Evolutionary conservation across 495 filamentous ascomycete genomes (phyloP).

Genomic region (Penicillium manginii): DNA sequence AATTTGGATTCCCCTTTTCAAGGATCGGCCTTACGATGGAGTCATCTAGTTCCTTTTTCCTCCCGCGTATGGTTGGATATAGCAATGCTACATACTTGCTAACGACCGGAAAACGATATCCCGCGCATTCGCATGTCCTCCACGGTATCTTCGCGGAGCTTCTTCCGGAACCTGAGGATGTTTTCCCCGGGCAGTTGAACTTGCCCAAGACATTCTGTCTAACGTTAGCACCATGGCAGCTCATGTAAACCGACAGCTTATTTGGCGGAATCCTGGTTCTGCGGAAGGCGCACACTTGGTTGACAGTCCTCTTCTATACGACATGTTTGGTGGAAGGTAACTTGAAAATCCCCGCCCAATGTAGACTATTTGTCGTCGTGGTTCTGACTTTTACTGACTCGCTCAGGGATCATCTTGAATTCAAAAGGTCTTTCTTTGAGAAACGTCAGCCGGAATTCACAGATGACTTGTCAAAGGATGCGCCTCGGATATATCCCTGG

Average conservation of each 20-base stretch:
- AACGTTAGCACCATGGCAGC: slow-evolving; percentile 54
- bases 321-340: slow-evolving; percentile 48
- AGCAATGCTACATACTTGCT: slow-evolving; percentile 51
- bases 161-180: slow-evolving; percentile 45
- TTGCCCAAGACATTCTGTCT: slow-evolving; percentile 55
- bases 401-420: slow-evolving; percentile 11
- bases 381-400: slow-evolving; percentile 1
- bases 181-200: slow-evolving; percentile 54
- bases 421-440: slow-evolving; percentile 47
- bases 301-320: slow-evolving; percentile 55
- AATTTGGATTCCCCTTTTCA: slow-evolving; percentile 60
- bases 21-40: slow-evolving; percentile 60
- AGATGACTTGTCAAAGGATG: slow-evolving; percentile 35
- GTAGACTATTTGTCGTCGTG: neutral
- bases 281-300: slow-evolving; percentile 59
- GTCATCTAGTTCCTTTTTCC: slow-evolving; percentile 57
- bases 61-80: slow-evolving; percentile 58
- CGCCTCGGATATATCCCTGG: slow-evolving; percentile 35
- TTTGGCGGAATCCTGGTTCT: slow-evolving; percentile 52
- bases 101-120: slow-evolving; percentile 26
- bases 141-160: slow-evolving; percentile 54
- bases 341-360: neutral
- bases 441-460: slow-evolving; percentile 56
- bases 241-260: slow-evolving; percentile 54
- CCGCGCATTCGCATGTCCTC: slow-evolving; percentile 23